Evolutionary conservation across 2,329 filamentous ascomycete species (phyloP), one percentile per base, ranked within the genome.

Genomic region (Paecilomyces dactylethromorphus): DNA sequence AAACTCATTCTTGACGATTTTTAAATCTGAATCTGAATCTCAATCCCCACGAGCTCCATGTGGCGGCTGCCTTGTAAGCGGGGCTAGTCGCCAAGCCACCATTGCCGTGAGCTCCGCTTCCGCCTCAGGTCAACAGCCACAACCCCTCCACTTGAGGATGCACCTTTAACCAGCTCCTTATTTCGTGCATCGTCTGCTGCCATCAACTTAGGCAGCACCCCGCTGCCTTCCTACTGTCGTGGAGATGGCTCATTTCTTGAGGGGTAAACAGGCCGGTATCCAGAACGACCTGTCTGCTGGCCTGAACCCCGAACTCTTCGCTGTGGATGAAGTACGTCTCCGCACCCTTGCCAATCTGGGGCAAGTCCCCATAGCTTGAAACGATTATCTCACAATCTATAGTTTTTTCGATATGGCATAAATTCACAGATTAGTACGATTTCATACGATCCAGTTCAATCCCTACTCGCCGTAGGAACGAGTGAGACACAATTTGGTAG

Each of bases 371-470:
- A 58, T 33, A 56, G n/a, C 15, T 31, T 29, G 26, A 1, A 13
- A 53, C n/a, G 15, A 33, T 64, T 45, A 18, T 55, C 26, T 54
- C 51, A 45, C 39, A 15, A 45, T 21, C n/a, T 56, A 39, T 64
- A 83, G 80, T 78, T 91, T 67, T 84, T 84, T 56, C 86, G 90
- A 63, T 93, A 89, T 73, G 91, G 92, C 61, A 87, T 97, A 74
- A 90, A 89, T 71, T 91, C 88, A 21, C 84, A 84, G 66, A 81
- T 83, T 67, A 91, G 90, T 67, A 89, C 89, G 63, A 79, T 97
- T 64, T 89, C 92, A 61, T 97, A 96, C 78, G 92, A 97, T 65
- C 92, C 94, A 1, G 83, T 97, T 12, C 94, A 99, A 72, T 96
- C 92, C 29, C 86, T 99, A 59, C 82, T 99, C 56, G 94, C 94